These are phyloP conservation scores for Pilasporangium apinafurcum DNA, from an alignment of 352 stramenopile species.

Conservation along the genomic window DNA sequence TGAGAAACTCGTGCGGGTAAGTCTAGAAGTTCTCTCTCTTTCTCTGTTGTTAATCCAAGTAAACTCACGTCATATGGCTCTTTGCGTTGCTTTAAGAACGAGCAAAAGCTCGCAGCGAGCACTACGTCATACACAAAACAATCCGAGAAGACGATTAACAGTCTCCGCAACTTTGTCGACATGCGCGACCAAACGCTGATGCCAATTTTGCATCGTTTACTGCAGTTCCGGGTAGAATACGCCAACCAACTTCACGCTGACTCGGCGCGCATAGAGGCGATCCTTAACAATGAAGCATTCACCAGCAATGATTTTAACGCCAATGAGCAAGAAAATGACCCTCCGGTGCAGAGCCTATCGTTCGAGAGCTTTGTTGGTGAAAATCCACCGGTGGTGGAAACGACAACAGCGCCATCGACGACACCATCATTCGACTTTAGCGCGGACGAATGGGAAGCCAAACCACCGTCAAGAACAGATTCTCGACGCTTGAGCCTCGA, in stretches of 20 bases:
- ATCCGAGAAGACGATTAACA: conserved; percentile 50
- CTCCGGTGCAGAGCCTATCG: conserved; percentile 37
- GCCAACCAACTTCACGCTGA: conserved; percentile 44
- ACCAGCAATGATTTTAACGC: too few species aligned
- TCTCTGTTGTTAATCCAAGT: too few species aligned
- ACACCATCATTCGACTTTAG: not conserved
- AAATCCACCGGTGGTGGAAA: conserved; percentile 5
- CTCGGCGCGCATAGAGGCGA: conserved; percentile 37
- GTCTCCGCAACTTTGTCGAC: conserved; percentile 55
- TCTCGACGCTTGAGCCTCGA: not conserved
- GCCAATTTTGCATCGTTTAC: conserved; percentile 53
- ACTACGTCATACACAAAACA: conserved; percentile 63
- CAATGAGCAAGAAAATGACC: not conserved
- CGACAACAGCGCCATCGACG: not conserved
- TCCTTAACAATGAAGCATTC: conserved; percentile 36
- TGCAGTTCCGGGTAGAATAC: conserved; percentile 65
- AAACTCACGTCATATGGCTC: too few species aligned
- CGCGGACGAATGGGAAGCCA: not conserved
- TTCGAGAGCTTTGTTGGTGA: conserved; percentile 68
- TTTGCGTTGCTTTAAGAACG: conserved; percentile 28
- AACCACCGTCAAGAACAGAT: not conserved
- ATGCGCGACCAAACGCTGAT: conserved; percentile 52
- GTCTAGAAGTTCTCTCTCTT: not conserved
- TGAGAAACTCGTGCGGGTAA: conserved; percentile 64
- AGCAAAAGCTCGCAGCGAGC: conserved; percentile 65